phyloP scores from a whole-genome alignment of 768 basidiomycete species.

The Sutorius australiensis region DNA sequence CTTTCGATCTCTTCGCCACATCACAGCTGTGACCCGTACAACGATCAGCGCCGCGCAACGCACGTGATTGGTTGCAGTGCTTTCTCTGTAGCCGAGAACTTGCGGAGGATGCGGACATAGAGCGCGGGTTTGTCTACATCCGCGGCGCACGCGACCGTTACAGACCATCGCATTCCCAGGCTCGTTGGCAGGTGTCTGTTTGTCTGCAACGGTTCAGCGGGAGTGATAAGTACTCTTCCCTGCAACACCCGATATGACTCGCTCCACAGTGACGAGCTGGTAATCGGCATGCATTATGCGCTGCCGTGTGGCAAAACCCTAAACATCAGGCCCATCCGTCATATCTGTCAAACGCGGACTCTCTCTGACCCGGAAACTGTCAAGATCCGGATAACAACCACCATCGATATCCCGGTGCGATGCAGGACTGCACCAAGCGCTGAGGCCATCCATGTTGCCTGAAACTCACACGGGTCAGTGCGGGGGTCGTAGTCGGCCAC shows the following conservation, averaged over 20 bases:
- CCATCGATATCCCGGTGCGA: not conserved
- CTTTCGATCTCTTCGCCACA: not conserved
- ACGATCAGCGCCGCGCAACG: not conserved
- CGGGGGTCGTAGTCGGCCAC: not conserved
- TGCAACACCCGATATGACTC: not conserved
- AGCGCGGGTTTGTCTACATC: not conserved
- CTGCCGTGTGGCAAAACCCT: not conserved
- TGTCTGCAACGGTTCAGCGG: not conserved
- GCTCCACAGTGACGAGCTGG: not conserved
- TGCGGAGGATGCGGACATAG: conserved; percentile 15
- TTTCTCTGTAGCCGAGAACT: not conserved
- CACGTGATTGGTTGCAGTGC: not conserved
- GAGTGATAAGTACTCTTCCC: not conserved
- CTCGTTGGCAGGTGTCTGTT: not conserved
- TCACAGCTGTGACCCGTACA: not conserved
- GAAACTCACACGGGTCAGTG: not conserved
- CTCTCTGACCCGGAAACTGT: not conserved
- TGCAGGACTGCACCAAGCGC: not conserved
- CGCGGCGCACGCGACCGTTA: not conserved
- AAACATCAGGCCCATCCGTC: not conserved
- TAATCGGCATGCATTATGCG: not conserved
- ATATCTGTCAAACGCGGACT: not conserved
- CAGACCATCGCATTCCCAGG: not conserved
- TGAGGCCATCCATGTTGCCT: not conserved
- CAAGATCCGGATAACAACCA: conserved; percentile 6